Evolutionary conservation across 176 grass and related monocot genomes (phyloP), one percentile per base, ranked within the genome.

Genomic region (Eremochloa ophiuroides): DNA sequence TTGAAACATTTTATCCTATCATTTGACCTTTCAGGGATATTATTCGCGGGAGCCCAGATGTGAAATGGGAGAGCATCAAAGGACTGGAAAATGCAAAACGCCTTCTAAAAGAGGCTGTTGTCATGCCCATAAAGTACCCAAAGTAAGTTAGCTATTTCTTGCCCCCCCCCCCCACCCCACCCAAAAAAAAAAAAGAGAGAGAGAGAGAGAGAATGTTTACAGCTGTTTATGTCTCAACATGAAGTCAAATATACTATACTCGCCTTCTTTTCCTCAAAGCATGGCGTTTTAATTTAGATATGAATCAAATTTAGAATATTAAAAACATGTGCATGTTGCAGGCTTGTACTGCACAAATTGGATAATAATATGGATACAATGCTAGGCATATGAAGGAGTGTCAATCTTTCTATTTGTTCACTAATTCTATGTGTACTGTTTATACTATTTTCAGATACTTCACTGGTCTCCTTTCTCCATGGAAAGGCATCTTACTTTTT

Each of bases 61-160:
- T 94, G 51, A 92, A 94, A 79, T 98, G 95, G 95, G 95, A 98
- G 84, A 93, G 90, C 88, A 98, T 95, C 82, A 98, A 94, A 88
- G 95, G 95, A 55, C 86, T 98, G 64, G 95, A 89, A 75, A 95
- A 77, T 84, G 92, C 88, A 71, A 98, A 98, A 89, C 81, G 90
- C 14, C 90, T 95, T 66, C 91, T 95, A 56, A 98, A 95, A 88
- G 95, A 95, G 69, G 92, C 92, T 46, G 95, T 98, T 79, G 92
- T 98, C 25, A 94, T 98, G 95, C 92, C 95, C 31, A 98, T 98
- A 85, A 94, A 98, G 82, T 98, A 98, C 82, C 95, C 95, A 14
- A 98, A 94, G 95, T 98, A 98, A 81, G 90, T 87, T 66, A 10
- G 46, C 9, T 75, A 23, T 67, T 82, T 89, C 8, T 53, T 71